These are phyloP conservation scores for Lasiodiplodia sp. DNA, from an alignment of 2,329 filamentous ascomycete species.

Conservation along the genomic window DNA sequence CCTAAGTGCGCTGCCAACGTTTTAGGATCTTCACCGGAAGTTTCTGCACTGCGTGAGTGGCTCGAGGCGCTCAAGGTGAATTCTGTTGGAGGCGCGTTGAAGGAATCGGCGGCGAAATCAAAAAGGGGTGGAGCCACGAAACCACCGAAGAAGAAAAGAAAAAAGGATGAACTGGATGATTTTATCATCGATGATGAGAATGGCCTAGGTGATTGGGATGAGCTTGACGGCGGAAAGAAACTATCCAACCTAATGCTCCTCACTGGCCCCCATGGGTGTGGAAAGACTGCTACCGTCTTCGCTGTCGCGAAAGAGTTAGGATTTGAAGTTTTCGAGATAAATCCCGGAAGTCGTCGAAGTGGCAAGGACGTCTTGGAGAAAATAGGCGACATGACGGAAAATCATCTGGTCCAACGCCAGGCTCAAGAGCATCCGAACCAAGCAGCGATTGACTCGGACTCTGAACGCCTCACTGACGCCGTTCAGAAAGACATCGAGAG, in stretches of 20 bases:
- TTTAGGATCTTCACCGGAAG: conserved; percentile 76
- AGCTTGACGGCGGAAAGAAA: conserved; percentile 60
- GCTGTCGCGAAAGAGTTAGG: conserved; percentile 90
- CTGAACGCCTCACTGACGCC: conserved; percentile 50
- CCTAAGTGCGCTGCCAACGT: conserved; percentile 74
- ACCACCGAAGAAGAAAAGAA: conserved; percentile 68
- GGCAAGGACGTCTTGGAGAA: conserved; percentile 90
- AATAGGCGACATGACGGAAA: conserved; percentile 95
- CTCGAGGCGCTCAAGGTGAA: conserved; percentile 77
- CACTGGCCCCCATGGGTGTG: conserved; percentile 87
- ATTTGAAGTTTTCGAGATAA: conserved; percentile 96
- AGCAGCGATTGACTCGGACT: conserved; percentile 43
- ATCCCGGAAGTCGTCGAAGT: conserved; percentile 79
- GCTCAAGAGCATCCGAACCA: conserved; percentile 32
- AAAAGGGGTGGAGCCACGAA: conserved; percentile 35
- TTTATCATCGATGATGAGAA: conserved; percentile 46
- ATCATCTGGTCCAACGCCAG: conserved; percentile 78
- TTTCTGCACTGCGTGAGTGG: conserved; percentile 79
- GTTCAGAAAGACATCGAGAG: conserved; percentile 67
- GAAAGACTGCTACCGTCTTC: conserved; percentile 91
- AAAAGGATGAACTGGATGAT: conserved; percentile 42
- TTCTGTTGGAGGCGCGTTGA: conserved; percentile 70
- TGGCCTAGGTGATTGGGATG: conserved; percentile 59
- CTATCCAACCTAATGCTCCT: conserved; percentile 81
- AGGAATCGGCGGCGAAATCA: conserved; percentile 37